Evolutionary conservation across 345 rosid species (phyloP), one percentile per base, ranked within the genome.

Genomic region (Excoecaria agallocha): DNA sequence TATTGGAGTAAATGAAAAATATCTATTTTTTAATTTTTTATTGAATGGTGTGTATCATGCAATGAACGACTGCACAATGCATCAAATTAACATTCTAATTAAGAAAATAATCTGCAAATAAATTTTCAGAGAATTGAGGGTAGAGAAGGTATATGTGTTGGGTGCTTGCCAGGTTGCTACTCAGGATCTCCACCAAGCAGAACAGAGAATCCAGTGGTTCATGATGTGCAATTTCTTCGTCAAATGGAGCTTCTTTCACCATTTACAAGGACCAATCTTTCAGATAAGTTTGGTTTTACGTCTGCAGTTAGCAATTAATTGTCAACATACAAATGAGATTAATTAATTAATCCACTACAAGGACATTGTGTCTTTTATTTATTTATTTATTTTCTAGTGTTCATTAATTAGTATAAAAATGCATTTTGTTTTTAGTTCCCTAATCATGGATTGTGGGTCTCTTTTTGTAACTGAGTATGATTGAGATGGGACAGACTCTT

Each of bases 121-220:
- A 30, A 30, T 30, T 30, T 30, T 30, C 30, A 30, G 30, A 30
- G 30, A 10, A 74, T 46, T 49, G 90, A 83, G 54, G 85, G 77
- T 19, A 83, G 77, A 50, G 86, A 81, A 74, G 39, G 75, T 10
- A 38, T 58, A 30, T 83, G 88, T 74, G 73, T 52, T 16, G 86
- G 87, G 64, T 88, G 89, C 56, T 62, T 76, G 1, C 80, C 87
- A 12, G 76, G 77, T 20, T 81, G 87, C 68, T 83, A 85, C 74
- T 74, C 85, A 30, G 97, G 93, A 19, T 90, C 98, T 52, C 98
- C 97, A 22, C 96, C 93, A n/a, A 74, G 84, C n/a, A 84, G 97
- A 82, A 89, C 89, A 0, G 81, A 79, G 1, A 93, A 93, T 74
- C 97, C 98, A 37, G 78, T 93, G 68, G 80, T 91, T 50, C 88